Percentiles rank a stretch among this genome's conserved stretches.
Conservation (phyloP, 345 rosid genomes). For the Linum trigynum region DNA sequence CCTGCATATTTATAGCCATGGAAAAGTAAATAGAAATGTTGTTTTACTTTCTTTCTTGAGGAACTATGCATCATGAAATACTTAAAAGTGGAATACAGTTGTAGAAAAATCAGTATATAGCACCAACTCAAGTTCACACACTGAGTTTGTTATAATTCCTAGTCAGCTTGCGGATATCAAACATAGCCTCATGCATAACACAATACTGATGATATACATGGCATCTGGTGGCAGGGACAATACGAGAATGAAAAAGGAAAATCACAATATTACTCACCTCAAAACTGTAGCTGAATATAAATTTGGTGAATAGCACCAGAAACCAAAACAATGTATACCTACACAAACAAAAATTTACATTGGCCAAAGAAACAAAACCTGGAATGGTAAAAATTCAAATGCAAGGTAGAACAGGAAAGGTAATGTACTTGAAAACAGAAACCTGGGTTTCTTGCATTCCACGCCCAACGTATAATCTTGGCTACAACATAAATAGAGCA, state of each 20-base stretch:
- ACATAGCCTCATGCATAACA: background rate
- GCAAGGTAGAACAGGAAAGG: conserved; percentile 16
- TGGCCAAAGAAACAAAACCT: conserved; percentile 2
- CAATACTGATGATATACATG: background rate
- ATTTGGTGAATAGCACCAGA: conserved; percentile 63
- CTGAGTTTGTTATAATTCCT: background rate
- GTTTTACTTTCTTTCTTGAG: too few relatives aligned
- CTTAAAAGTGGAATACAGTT: too few relatives aligned
- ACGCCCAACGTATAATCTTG: conserved; percentile 74
- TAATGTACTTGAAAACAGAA: conserved; percentile 68
- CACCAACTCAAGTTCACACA: background rate
- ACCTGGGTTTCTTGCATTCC: conserved; percentile 97
- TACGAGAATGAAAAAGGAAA: background rate
- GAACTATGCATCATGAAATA: background rate
- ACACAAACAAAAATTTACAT: conserved; percentile 11
- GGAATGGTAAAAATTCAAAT: conserved; percentile 2
- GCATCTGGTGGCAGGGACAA: background rate
- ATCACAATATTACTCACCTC: conserved; percentile 45
- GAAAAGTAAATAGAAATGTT: background rate
- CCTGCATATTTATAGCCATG: conserved; percentile 37
- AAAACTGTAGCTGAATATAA: conserved; percentile 70
- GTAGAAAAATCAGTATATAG: background rate
- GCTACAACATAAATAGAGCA: conserved; percentile 36
- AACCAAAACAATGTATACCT: conserved; percentile 87
- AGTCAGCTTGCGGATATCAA: background rate